These are phyloP conservation scores for Schwanniomyces yamadae DNA, from an alignment of 805 yeast species.

Conservation along the genomic window DNA sequence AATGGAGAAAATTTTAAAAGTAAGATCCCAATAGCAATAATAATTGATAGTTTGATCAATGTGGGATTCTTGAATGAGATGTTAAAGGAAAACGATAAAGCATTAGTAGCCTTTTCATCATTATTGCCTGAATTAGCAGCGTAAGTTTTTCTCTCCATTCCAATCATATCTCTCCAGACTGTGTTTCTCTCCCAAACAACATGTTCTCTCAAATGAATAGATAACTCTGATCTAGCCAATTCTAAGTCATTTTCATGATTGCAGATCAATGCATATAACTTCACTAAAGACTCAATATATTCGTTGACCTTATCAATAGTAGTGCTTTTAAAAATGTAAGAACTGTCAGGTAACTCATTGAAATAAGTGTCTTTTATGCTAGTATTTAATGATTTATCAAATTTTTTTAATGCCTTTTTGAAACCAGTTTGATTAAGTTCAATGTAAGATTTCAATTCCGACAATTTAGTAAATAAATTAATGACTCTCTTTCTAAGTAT, in stretches of 20 bases:
- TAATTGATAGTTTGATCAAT: constrained; percentile 44
- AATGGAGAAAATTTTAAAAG: constrained; percentile 31
- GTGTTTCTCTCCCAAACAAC: constrained; percentile 58
- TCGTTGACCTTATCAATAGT: constrained; percentile 32
- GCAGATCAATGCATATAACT: constrained; percentile 39
- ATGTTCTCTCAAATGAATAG: constrained; percentile 54
- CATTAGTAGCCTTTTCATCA: constrained; percentile 6
- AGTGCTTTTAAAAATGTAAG: constrained; percentile 38
- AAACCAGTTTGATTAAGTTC: constrained; percentile 55
- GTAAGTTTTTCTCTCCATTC: constrained; percentile 75
- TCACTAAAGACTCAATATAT: constrained; percentile 30
- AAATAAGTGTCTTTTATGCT: constrained; percentile 42
- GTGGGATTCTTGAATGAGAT: constrained; percentile 33
- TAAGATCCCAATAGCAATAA: constrained; percentile 46
- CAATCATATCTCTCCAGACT: constrained; percentile 58
- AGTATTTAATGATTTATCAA: constrained; percentile 50
- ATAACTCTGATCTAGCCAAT: constrained; percentile 52
- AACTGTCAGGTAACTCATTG: constrained; percentile 42
- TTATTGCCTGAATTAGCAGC: constrained; percentile 48
- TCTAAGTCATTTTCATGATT: constrained; percentile 42
- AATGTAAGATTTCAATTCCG: constrained; percentile 50
- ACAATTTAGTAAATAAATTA: constrained; percentile 42
- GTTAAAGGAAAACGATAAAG: constrained; percentile 15
- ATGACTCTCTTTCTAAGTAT: constrained; percentile 47
- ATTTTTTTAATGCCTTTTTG: constrained; percentile 52